Percentiles rank a stretch among this genome's conserved stretches.
Evolutionary conservation across 139 green algal species (phyloP).

Genomic region (Chlorella sp.): DNA sequence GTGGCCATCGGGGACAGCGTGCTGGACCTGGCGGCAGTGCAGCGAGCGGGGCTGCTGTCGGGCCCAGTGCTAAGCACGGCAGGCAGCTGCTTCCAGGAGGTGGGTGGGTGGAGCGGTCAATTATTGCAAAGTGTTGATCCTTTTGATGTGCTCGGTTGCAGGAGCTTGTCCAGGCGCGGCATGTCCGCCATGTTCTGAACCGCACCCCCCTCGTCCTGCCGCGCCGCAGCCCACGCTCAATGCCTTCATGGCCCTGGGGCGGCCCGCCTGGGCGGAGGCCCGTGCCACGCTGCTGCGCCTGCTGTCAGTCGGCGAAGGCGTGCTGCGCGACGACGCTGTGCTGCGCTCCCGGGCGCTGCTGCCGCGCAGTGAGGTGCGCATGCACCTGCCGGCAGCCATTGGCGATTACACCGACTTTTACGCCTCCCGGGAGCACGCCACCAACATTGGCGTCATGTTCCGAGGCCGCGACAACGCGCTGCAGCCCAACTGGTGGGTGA

Average conservation of each 20-base stretch:
- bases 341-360: constrained; percentile 64
- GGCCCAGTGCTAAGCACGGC: constrained; percentile 44
- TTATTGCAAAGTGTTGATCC: too few species aligned
- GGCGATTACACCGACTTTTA: constrained; percentile 99
- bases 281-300: constrained; percentile 67
- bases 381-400: constrained; percentile 84
- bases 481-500: constrained; percentile 87
- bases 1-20: constrained; percentile 84
- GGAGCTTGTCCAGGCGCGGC: too few species aligned
- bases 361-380: constrained; percentile 57
- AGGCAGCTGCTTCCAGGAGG: constrained; percentile 46
- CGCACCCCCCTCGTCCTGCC: too few species aligned
- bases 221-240: constrained; percentile 79
- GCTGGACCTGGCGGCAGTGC: constrained; percentile 77
- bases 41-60: constrained; percentile 54
- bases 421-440: constrained; percentile 87
- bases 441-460: constrained; percentile 89
- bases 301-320: constrained; percentile 61
- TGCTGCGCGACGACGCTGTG: constrained; percentile 69
- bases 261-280: constrained; percentile 74
- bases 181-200: too few species aligned
- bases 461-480: constrained; percentile 76
- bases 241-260: constrained; percentile 85
- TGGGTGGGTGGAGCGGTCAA: neutral
- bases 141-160: too few species aligned